Evolutionary conservation across 768 basidiomycete species (phyloP).

Genomic region (Kwoniella sp.): DNA sequence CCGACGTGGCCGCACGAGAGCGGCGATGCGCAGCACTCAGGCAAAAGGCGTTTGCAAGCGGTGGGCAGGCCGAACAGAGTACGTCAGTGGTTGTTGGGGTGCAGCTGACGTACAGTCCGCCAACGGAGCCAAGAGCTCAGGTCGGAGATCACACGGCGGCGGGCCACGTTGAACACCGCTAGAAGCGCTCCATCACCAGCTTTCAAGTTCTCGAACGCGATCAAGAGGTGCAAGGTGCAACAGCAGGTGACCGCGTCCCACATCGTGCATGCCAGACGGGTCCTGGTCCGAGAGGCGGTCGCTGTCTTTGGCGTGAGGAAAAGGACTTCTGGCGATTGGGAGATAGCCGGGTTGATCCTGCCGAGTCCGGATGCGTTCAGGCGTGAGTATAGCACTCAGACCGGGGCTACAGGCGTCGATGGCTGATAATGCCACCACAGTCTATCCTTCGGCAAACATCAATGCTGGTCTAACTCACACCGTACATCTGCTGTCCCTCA

Average conservation of each 20-base stretch:
- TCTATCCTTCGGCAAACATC: conserved; percentile 21
- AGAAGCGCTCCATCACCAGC: background rate
- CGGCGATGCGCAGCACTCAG: conserved; percentile 10
- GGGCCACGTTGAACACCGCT: background rate
- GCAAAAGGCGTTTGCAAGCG: no score
- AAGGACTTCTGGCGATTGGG: conserved; percentile 18
- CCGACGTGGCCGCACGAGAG: conserved; percentile 22
- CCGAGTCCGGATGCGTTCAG: conserved; percentile 24
- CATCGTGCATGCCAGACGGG: conserved; percentile 30
- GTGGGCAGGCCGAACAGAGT: no score
- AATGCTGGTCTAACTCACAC: conserved; percentile 40
- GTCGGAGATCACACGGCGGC: background rate
- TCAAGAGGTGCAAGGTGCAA: background rate
- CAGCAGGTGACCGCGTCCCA: conserved; percentile 16
- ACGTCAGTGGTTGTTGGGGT: no score
- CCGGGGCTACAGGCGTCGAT: no score
- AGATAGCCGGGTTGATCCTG: conserved; percentile 33
- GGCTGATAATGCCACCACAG: conserved; percentile 13
- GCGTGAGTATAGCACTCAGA: conserved; percentile 25
- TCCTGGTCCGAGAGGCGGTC: conserved; percentile 38
- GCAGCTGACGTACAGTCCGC: no score
- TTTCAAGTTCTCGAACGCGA: background rate
- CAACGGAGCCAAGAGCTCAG: background rate
- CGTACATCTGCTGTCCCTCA: conserved; percentile 38
- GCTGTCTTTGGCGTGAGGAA: conserved; percentile 33